Conservation (phyloP, 2,329 filamentous ascomycete genomes). For the Hypoxylon sp. region DNA sequence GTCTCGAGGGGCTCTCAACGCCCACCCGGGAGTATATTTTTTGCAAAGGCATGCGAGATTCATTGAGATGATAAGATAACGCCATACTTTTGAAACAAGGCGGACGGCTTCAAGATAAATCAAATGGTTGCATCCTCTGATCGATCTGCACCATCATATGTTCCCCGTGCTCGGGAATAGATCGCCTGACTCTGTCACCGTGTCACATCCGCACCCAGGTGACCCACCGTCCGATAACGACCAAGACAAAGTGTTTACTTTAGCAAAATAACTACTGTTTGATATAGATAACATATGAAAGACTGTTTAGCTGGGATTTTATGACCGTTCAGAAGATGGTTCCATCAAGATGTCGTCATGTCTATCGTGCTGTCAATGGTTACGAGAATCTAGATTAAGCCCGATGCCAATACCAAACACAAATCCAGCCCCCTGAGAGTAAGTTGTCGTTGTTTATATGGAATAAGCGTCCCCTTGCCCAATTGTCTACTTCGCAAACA, state of each 20-base stretch:
- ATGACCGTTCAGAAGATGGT: not conserved
- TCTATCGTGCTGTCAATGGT: not conserved
- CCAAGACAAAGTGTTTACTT: slow-evolving; percentile 20
- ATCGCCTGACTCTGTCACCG: slow-evolving; percentile 42
- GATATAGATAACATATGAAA: slow-evolving; percentile 12
- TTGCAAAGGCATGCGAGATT: not conserved
- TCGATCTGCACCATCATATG: slow-evolving; percentile 30
- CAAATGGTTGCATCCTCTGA: slow-evolving; percentile 35
- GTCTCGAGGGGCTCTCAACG: not conserved
- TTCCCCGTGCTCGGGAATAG: slow-evolving; percentile 38
- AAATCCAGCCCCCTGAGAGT: not conserved
- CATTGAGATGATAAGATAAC: slow-evolving; percentile 23
- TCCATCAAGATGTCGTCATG: not conserved
- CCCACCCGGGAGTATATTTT: not conserved
- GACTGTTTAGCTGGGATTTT: not conserved
- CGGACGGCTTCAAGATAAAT: slow-evolving; percentile 6
- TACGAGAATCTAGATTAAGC: not conserved
- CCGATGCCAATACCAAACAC: not conserved
- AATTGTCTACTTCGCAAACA: not conserved
- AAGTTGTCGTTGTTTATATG: not conserved
- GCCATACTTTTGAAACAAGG: not conserved
- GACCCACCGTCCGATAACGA: slow-evolving; percentile 39
- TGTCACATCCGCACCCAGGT: slow-evolving; percentile 37
- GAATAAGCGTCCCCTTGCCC: not conserved
- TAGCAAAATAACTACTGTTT: slow-evolving; percentile 4